A percentile compares a stretch with the other conserved stretches of the same genome.
Conservation (phyloP, 148 eudicot species). For the Mesembryanthemum crystallinum region DNA sequence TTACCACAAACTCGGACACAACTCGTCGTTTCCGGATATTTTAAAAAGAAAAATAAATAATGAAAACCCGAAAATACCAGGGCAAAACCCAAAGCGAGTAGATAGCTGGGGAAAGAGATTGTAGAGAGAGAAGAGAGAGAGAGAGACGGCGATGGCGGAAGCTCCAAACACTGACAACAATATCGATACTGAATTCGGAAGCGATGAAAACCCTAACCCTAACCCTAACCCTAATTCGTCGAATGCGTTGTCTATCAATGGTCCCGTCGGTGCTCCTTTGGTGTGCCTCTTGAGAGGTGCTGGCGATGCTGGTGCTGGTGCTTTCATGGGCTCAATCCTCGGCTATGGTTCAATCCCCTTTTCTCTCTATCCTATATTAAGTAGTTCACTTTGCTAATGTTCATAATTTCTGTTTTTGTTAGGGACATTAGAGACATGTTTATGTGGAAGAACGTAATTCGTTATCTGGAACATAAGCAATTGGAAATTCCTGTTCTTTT, state of each 20-base stretch:
- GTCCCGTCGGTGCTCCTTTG: slow-evolving; percentile 36
- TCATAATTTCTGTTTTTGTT: background rate
- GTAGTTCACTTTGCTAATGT: slow-evolving; percentile 2
- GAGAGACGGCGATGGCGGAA: slow-evolving; percentile 42
- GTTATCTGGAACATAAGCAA: too few relatives aligned
- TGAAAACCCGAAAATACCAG: too few relatives aligned
- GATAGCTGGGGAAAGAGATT: too few relatives aligned
- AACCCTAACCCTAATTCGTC: slow-evolving; percentile 29
- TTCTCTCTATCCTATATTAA: too few relatives aligned
- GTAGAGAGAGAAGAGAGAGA: slow-evolving; percentile 11
- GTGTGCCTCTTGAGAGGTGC: slow-evolving; percentile 58
- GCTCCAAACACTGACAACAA: slow-evolving; percentile 28
- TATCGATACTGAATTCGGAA: slow-evolving; percentile 20
- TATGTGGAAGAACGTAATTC: too few relatives aligned
- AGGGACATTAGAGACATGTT: too few relatives aligned
- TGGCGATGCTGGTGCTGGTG: slow-evolving; percentile 63
- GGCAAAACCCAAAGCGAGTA: background rate
- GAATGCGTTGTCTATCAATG: slow-evolving; percentile 16
- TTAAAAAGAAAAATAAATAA: too few relatives aligned
- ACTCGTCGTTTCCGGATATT: too few relatives aligned
- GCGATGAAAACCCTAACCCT: slow-evolving; percentile 28
- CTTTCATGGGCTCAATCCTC: slow-evolving; percentile 73
- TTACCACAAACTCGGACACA: too few relatives aligned
- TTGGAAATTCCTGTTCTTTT: too few relatives aligned
- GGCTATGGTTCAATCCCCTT: slow-evolving; percentile 51